Percentiles rank a stretch among this genome's conserved stretches.
Evolutionary conservation across 768 basidiomycete genomes (phyloP).

Genomic region (Mrakia frigida): DNA sequence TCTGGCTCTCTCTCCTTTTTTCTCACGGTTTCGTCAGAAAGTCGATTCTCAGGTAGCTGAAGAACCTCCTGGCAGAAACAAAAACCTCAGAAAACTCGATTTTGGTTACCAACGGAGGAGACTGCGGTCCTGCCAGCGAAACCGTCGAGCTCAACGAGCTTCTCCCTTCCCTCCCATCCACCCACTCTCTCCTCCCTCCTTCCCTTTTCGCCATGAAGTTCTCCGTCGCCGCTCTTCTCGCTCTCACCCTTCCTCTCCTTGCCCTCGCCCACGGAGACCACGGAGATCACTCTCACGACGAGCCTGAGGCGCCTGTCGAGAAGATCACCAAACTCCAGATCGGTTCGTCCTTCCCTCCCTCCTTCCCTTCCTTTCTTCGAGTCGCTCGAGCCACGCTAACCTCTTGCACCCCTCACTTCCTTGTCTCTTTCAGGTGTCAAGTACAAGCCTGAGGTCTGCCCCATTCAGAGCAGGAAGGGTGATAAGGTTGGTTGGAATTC

Average conservation of each 20-base stretch:
- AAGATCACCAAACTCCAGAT: constrained; percentile 10
- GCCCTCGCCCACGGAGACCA: constrained; percentile 21
- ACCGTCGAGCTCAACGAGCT: neutral
- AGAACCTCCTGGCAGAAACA: neutral
- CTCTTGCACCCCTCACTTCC: neutral
- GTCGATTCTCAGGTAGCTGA: neutral
- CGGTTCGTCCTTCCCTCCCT: neutral
- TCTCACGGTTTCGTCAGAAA: neutral
- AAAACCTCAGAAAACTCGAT: neutral
- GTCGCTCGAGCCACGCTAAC: neutral
- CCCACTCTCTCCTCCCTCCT: neutral
- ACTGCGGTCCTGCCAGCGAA: neutral
- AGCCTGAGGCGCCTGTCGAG: neutral
- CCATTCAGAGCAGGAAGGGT: constrained; percentile 14
- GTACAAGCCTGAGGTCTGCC: constrained; percentile 25
- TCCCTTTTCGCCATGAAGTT: neutral
- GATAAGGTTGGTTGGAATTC: constrained; percentile 14
- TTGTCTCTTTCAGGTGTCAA: constrained; percentile 17
- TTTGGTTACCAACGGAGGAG: neutral
- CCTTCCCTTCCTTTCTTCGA: neutral
- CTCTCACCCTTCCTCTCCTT: constrained; percentile 7
- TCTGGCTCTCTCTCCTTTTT: neutral
- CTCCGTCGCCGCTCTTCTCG: neutral
- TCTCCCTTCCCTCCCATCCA: neutral
- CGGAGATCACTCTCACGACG: neutral